phyloP scores from a whole-genome alignment of 441 rosid species.

The Iberis amara region DNA sequence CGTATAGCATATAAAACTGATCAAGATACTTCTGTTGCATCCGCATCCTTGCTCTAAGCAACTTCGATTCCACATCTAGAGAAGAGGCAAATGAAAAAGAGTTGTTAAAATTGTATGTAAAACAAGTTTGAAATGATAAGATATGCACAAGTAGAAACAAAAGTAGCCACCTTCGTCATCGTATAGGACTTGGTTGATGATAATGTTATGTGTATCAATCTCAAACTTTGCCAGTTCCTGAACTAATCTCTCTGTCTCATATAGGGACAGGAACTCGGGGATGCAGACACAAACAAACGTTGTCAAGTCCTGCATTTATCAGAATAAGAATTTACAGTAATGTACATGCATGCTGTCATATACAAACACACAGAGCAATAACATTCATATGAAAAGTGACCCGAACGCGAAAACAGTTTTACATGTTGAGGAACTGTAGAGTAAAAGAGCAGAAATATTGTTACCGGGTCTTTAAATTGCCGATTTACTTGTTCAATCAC shows the following conservation, averaged over 20 bases:
- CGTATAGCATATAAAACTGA: slow-evolving; percentile 95
- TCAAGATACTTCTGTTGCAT: slow-evolving; percentile 98
- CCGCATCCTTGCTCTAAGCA: slow-evolving; percentile 87
- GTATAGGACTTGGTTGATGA: slow-evolving; percentile 90
- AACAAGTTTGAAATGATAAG: slow-evolving; percentile 16
- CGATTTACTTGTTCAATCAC: slow-evolving; percentile 92
- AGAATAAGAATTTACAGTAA: slow-evolving; percentile 3
- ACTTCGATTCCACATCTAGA: slow-evolving; percentile 76
- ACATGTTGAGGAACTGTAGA: not conserved
- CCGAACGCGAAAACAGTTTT: not conserved
- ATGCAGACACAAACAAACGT: slow-evolving; percentile 96
- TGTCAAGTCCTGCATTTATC: slow-evolving; percentile 70
- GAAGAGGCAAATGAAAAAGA: slow-evolving; percentile 15
- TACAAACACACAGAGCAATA: slow-evolving; percentile 35
- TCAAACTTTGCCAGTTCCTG: slow-evolving; percentile 98
- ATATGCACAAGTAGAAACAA: not conserved
- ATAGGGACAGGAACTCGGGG: slow-evolving; percentile 95
- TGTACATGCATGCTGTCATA: slow-evolving; percentile 32
- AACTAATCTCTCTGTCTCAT: slow-evolving; percentile 95
- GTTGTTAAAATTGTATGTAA: not conserved
- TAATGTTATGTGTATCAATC: slow-evolving; percentile 92
- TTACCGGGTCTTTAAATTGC: slow-evolving; percentile 96
- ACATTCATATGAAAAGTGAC: slow-evolving; percentile 6
- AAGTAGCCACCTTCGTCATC: slow-evolving; percentile 65
- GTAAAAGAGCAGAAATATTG: no score